Evolutionary conservation across 331 rosid species (phyloP), one percentile per base, ranked within the genome.

Genomic region (Dryas integrifolia): DNA sequence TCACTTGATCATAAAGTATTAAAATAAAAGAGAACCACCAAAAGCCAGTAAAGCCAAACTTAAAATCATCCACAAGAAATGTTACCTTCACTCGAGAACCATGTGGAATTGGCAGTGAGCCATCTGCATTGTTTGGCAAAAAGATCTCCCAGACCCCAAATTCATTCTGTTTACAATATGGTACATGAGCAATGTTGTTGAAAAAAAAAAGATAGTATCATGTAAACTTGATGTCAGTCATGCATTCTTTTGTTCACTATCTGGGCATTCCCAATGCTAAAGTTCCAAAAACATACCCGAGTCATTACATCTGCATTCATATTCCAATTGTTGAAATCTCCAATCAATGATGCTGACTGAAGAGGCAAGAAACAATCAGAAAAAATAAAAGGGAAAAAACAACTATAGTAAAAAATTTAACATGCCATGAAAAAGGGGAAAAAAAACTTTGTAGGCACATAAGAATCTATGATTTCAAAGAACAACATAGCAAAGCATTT

Each of bases 301-400:
- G 83, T 80, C 98, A 94, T 85, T 35, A 88, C 83, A 84, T 94
- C 90, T 50, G 89, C 96, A 80, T 89, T 86, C 21, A 94, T 91
- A 88, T 94, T 91, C 98, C 98, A 94, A 76, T 82, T 86, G 89
- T 94, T 91, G 88, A 94, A 94, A 85, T 91, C 97, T 78, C 98
- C 98, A 64, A 94, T 89, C 77, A 94, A 76, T 14, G 98, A 80
- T 16, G 97, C 98, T 50, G 97, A 91, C 98, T 94, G 92, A 80
- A 86, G 82, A 77, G 44, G 65, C 74, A 80, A 45, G 69, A 67
- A 64, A 76, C 64, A 70, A 48, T 80, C 41, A 65, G 61, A 78
- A 80, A 66, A 52, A 68, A 30, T 35, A 72, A 58, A 70, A 72
- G 49, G 58, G 40, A 65, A 57, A 75, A 45, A 48, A 72, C 9